phyloP scores from a whole-genome alignment of 176 grass and related monocot species.

The Rhynchospora breviuscula region DNA sequence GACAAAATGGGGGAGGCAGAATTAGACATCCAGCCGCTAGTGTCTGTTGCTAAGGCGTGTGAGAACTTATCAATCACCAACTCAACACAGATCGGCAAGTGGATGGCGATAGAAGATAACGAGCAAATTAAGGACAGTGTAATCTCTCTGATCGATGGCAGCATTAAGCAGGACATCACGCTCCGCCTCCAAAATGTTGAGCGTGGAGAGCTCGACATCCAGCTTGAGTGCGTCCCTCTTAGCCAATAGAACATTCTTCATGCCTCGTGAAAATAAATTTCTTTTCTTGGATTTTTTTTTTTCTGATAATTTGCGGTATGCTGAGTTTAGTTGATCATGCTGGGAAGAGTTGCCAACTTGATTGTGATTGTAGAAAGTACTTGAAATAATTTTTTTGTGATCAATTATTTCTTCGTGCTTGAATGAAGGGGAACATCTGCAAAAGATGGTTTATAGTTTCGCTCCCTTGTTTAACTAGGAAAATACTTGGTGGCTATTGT shows the following conservation, averaged over 20 bases:
- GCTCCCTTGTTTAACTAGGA: not conserved
- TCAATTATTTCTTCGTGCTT: not conserved
- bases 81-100: slow-evolving; percentile 52
- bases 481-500: not conserved
- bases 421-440: not conserved
- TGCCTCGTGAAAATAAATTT: slow-evolving; percentile 4
- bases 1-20: slow-evolving; percentile 87
- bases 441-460: not conserved
- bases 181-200: slow-evolving; percentile 83
- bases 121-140: slow-evolving; percentile 54
- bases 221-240: slow-evolving; percentile 95
- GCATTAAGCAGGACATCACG: slow-evolving; percentile 70
- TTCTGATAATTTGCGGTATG: not conserved
- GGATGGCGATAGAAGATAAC: slow-evolving; percentile 52
- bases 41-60: slow-evolving; percentile 66
- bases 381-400: not conserved
- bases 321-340: slow-evolving; percentile 9
- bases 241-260: slow-evolving; percentile 46
- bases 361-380: not conserved
- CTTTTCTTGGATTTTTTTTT: not conserved
- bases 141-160: slow-evolving; percentile 50
- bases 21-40: slow-evolving; percentile 74
- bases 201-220: slow-evolving; percentile 72
- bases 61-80: slow-evolving; percentile 47
- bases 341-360: not conserved